Evolutionary conservation across 2,329 filamentous ascomycete species (phyloP).

Genomic region (Beauveria scarabaeidicola): DNA sequence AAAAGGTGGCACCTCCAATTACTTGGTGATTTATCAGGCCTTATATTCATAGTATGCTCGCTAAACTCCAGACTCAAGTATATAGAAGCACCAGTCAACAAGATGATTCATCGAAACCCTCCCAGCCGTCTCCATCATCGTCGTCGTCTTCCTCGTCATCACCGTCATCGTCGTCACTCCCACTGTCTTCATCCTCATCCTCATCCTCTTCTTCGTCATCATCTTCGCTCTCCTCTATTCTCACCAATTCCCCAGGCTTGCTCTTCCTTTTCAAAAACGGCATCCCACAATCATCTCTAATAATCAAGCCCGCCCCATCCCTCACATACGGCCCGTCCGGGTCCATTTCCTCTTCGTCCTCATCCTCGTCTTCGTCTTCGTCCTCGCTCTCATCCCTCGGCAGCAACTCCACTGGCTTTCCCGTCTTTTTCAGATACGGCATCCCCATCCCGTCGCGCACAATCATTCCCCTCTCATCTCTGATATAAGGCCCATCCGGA

Average conservation of each 20-base stretch:
- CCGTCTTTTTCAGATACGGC: slow-evolving; percentile 30
- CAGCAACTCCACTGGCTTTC: slow-evolving; percentile 20
- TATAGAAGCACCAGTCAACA: neutral
- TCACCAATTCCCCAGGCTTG: slow-evolving; percentile 18
- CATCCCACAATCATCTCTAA: slow-evolving; percentile 32
- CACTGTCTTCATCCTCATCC: slow-evolving; percentile 12
- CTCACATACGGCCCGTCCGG: slow-evolving; percentile 43
- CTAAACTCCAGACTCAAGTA: neutral
- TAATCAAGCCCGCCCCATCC: slow-evolving; percentile 45
- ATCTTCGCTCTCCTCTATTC: slow-evolving; percentile 26
- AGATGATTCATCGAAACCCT: slow-evolving; percentile 17
- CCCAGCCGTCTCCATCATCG: neutral
- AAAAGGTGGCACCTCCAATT: too few relatives aligned
- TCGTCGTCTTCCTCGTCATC: neutral
- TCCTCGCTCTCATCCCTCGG: slow-evolving; percentile 20
- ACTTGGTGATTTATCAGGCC: too few relatives aligned
- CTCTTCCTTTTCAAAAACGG: slow-evolving; percentile 30
- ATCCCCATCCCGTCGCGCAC: slow-evolving; percentile 32
- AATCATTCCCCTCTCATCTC: slow-evolving; percentile 47
- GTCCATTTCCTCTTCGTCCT: slow-evolving; percentile 10
- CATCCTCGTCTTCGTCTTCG: slow-evolving; percentile 17
- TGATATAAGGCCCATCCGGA: slow-evolving; percentile 41
- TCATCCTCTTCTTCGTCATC: slow-evolving; percentile 18
- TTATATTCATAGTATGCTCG: neutral
- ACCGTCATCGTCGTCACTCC: neutral